Evolutionary conservation across 2,329 filamentous ascomycete species (phyloP), one percentile per base, ranked within the genome.

Genomic region (Botrytis hyacinthi): DNA sequence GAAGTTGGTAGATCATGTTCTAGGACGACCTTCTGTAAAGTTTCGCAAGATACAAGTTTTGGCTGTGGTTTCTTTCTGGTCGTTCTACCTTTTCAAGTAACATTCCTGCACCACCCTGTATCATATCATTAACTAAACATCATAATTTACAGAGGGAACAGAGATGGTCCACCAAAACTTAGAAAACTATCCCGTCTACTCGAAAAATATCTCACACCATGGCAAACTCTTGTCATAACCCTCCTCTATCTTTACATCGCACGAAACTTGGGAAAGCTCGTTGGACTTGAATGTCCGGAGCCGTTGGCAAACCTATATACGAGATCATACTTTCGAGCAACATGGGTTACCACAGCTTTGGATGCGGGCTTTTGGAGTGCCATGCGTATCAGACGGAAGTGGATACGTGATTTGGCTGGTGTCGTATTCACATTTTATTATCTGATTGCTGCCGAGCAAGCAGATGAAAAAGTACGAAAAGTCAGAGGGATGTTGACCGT

Each of bases 281-380:
- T 97, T 73, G 93, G 94, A 5, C 89, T 99, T 70, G 94, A 97
- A 78, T 95, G 92, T 77, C 95, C 96, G 6, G 96, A 99, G 79
- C 96, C 96, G 32, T 87, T 99, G 80, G 92, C 95, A 44, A 97
- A 97, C 80, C 91, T 98, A 81, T 99, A 99, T 84, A 94, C 93
- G 72, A 87, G 93, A 70, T 91, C 93, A 42, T 99, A 97, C 84
- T 99, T 97, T 82, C 91, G 96, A 67, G 96, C 96, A 72, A 99
- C 96, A 81, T 99, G 96, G 96, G 89, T 98, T 26, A 91, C 96
- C 71, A 99, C 96, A 0, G 96, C 94, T 0, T 84, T 99, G 75
- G 96, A 99, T 79, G 96, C 96, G 9, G 96, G 96, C 1, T 99
- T 98, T 82, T 99, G 96, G 96, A 97, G 94, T 0, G 96, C 96